A percentile compares a stretch with the other conserved stretches of the same genome.
Conservation (phyloP, 345 rosid species). For the Pugionium dolabratum region DNA sequence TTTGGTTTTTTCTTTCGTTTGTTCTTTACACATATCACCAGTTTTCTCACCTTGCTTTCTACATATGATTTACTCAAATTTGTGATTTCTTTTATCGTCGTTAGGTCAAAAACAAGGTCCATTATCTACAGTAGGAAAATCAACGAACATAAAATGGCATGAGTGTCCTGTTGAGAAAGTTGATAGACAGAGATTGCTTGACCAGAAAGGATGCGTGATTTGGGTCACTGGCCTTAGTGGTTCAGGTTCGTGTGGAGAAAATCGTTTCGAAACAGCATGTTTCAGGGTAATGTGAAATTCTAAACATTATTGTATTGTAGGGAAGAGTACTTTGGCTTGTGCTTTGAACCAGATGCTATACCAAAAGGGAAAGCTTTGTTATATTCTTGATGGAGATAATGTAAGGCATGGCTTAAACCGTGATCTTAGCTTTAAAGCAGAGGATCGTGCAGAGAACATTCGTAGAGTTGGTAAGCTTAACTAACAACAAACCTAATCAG, state of each 20-base stretch:
- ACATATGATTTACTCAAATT: too few species aligned
- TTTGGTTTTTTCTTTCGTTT: not conserved
- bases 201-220: constrained; percentile 81
- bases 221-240: constrained; percentile 90
- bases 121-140: constrained; percentile 52
- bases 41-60: not conserved
- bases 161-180: constrained; percentile 60
- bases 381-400: constrained; percentile 82
- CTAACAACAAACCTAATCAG: not conserved
- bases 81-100: not conserved
- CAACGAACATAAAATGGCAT: constrained; percentile 78
- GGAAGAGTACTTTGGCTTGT: constrained; percentile 85
- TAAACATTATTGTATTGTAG: constrained; percentile 37
- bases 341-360: constrained; percentile 60
- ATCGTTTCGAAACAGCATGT: not conserved
- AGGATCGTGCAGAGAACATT: constrained; percentile 76
- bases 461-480: constrained; percentile 65
- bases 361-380: constrained; percentile 63
- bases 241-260: constrained; percentile 60
- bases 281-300: not conserved
- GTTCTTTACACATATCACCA: not conserved
- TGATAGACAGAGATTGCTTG: constrained; percentile 65
- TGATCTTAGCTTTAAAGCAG: constrained; percentile 69
- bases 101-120: constrained; percentile 56
- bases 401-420: constrained; percentile 74